Evolutionary conservation across 805 yeast genomes (phyloP).

Genomic region (Candida nitratophila): DNA sequence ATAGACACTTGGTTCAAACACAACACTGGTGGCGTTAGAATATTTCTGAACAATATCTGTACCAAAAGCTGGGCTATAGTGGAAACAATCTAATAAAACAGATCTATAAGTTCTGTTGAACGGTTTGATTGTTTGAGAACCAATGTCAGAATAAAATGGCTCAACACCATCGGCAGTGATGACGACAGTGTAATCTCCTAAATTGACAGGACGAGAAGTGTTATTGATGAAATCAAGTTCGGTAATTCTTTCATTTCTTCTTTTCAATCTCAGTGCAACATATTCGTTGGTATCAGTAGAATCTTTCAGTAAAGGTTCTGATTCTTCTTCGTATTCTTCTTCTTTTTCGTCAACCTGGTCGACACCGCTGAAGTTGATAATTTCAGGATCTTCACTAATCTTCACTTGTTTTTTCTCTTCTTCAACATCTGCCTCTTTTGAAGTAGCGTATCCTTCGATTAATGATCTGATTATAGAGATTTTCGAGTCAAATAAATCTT

Average conservation of each 20-base stretch:
- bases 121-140: background rate
- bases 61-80: no score
- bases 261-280: background rate
- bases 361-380: no score
- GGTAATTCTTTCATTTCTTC: background rate
- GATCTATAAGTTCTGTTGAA: background rate
- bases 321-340: conserved; percentile 1
- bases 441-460: background rate
- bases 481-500: background rate
- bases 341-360: conserved; percentile 5
- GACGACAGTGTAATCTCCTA: background rate
- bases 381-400: no score
- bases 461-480: background rate
- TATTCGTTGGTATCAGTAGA: background rate
- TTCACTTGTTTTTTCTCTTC: no score
- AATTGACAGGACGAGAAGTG: background rate
- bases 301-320: background rate
- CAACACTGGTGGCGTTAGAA: background rate
- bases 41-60: background rate
- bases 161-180: no score
- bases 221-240: background rate
- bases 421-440: background rate
- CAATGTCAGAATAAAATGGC: background rate
- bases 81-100: background rate
- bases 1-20: background rate